A percentile compares a stretch with the other conserved stretches of the same genome.
Evolutionary conservation across 306 rosid genomes (phyloP).

Genomic region (Fagus crenata): DNA sequence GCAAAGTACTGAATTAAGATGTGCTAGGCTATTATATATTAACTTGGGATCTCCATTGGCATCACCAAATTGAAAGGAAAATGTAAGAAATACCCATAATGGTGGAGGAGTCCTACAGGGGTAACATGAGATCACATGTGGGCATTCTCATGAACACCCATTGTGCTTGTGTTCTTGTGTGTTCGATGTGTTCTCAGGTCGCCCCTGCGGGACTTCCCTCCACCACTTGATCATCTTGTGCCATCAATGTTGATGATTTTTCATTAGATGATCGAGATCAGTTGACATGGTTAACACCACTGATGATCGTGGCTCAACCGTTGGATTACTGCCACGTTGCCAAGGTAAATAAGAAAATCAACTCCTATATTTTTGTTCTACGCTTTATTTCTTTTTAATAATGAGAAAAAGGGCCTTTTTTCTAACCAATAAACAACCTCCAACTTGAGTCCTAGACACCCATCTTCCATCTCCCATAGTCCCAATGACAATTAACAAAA

Average conservation of each 20-base stretch:
- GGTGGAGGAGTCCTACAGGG: constrained; percentile 59
- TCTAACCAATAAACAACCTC: no score
- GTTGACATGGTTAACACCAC: no score
- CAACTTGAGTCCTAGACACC: no score
- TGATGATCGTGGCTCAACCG: no score
- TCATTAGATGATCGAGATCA: background rate
- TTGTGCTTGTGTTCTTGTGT: background rate
- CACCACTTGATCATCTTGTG: constrained; percentile 2
- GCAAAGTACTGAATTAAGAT: background rate
- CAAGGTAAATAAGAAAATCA: no score
- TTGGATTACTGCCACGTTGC: no score
- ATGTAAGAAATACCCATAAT: background rate
- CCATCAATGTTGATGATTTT: background rate
- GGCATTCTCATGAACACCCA: background rate
- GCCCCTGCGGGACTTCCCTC: constrained; percentile 64
- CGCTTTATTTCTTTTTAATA: no score
- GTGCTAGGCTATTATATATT: background rate
- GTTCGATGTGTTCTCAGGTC: constrained; percentile 80
- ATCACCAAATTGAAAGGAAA: background rate
- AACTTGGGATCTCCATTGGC: background rate
- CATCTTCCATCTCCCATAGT: no score
- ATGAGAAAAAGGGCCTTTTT: no score
- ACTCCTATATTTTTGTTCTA: no score
- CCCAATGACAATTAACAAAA: no score
- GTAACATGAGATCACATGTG: constrained; percentile 61